A percentile compares a stretch with the other conserved stretches of the same genome.
Conservation (phyloP, 805 yeast genomes). For the Saccharomycopsis javanensis region DNA sequence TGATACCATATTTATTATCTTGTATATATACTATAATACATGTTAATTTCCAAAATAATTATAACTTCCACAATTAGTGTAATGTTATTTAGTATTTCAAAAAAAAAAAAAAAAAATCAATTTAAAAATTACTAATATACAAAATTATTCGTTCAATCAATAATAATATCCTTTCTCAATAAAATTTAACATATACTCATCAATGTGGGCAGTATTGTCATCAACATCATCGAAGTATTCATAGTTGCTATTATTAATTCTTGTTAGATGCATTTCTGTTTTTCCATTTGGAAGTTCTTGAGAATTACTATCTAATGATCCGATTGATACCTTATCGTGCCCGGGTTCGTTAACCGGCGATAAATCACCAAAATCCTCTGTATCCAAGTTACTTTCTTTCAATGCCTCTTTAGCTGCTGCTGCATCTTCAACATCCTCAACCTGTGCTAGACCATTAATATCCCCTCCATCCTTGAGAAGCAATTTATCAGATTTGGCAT, state of each 20-base stretch:
- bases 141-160: slow-evolving; percentile 2
- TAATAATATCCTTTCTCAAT: slow-evolving; percentile 75
- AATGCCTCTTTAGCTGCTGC: slow-evolving; percentile 84
- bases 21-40: slow-evolving; percentile 1
- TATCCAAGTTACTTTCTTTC: slow-evolving; percentile 76
- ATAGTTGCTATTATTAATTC: slow-evolving; percentile 30
- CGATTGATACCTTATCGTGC: slow-evolving; percentile 1
- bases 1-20: background rate
- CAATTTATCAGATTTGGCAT: slow-evolving; percentile 19
- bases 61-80: background rate
- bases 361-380: slow-evolving; percentile 67
- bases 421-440: slow-evolving; percentile 89
- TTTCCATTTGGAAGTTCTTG: slow-evolving; percentile 23
- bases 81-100: no score
- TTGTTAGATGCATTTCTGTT: slow-evolving; percentile 18
- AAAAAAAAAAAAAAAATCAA: no score
- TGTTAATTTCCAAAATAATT: background rate
- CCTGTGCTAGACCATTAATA: slow-evolving; percentile 69
- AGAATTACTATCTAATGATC: slow-evolving; percentile 18
- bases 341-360: slow-evolving; percentile 17
- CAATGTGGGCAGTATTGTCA: slow-evolving; percentile 67
- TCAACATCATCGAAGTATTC: slow-evolving; percentile 46
- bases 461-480: slow-evolving; percentile 29
- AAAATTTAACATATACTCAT: slow-evolving; percentile 90
- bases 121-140: background rate